Conservation (phyloP, 2,329 filamentous ascomycete genomes). For the Colletotrichum truncatum region DNA sequence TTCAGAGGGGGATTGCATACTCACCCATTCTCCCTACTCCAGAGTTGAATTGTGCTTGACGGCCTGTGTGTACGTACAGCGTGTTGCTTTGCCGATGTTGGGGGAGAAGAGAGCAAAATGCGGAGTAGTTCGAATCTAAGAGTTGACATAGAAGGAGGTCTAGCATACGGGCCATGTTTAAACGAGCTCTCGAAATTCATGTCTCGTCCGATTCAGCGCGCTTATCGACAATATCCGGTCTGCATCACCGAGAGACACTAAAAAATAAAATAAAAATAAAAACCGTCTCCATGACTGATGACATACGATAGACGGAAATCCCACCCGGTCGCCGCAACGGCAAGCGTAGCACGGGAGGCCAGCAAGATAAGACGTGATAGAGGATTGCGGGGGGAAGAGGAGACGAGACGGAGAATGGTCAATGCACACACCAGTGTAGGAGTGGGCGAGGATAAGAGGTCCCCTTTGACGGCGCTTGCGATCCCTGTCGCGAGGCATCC, state of each 20-base stretch:
- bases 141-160: neutral
- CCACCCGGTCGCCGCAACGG: neutral
- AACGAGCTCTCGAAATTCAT: neutral
- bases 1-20: slow-evolving; percentile 19
- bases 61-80: no score
- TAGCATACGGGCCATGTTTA: neutral
- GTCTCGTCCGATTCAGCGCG: neutral
- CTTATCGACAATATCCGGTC: neutral
- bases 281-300: slow-evolving; percentile 21
- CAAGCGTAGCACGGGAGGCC: slow-evolving; percentile 25
- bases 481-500: slow-evolving; percentile 20
- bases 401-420: slow-evolving; percentile 28
- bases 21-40: neutral
- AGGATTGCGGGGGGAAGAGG: slow-evolving; percentile 24
- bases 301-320: slow-evolving; percentile 18
- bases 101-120: slow-evolving; percentile 12
- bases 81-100: slow-evolving; percentile 14
- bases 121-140: slow-evolving; percentile 9
- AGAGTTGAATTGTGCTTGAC: neutral
- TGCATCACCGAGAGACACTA: slow-evolving; percentile 5
- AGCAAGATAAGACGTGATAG: slow-evolving; percentile 31
- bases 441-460: slow-evolving; percentile 13
- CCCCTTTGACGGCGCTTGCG: slow-evolving; percentile 22
- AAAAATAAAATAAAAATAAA: neutral
- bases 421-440: slow-evolving; percentile 20